A percentile compares a stretch with the other conserved stretches of the same genome.
Conservation (phyloP, 345 rosid species). For the Clarkia xantiana region DNA sequence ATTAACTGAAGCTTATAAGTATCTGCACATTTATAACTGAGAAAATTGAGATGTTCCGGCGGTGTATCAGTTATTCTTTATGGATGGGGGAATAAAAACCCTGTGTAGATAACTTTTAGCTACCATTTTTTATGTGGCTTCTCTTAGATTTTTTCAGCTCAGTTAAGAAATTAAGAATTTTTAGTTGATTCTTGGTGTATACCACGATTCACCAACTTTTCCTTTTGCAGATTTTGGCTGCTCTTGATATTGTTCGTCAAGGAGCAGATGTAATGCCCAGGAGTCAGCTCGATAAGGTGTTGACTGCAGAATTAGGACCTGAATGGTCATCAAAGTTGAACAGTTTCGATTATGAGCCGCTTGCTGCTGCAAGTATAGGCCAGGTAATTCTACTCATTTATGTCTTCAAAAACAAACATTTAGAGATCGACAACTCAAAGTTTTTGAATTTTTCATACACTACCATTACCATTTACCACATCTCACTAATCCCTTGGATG, state of each 20-base stretch:
- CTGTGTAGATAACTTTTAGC: too few species aligned
- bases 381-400: conserved; percentile 33
- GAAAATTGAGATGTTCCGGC: too few species aligned
- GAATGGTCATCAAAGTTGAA: conserved; percentile 66
- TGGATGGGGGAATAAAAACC: too few species aligned
- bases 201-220: conserved; percentile 8
- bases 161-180: too few species aligned
- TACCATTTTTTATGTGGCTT: too few species aligned
- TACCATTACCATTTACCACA: too few species aligned
- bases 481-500: not conserved
- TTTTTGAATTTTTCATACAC: too few species aligned
- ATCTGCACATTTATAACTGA: too few species aligned
- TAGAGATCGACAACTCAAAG: not conserved
- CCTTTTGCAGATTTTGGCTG: conserved; percentile 65
- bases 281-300: conserved; percentile 76
- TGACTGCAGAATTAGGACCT: conserved; percentile 73
- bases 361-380: conserved; percentile 97
- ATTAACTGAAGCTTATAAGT: too few species aligned
- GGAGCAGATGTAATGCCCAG: conserved; percentile 99
- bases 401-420: not conserved
- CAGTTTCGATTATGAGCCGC: conserved; percentile 90
- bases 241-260: conserved; percentile 93
- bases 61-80: too few species aligned
- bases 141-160: too few species aligned
- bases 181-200: too few species aligned